Percentiles rank a stretch among this genome's conserved stretches.
phyloP scores from a whole-genome alignment of 106 monocot genomes.

The Ottelia alismoides region DNA sequence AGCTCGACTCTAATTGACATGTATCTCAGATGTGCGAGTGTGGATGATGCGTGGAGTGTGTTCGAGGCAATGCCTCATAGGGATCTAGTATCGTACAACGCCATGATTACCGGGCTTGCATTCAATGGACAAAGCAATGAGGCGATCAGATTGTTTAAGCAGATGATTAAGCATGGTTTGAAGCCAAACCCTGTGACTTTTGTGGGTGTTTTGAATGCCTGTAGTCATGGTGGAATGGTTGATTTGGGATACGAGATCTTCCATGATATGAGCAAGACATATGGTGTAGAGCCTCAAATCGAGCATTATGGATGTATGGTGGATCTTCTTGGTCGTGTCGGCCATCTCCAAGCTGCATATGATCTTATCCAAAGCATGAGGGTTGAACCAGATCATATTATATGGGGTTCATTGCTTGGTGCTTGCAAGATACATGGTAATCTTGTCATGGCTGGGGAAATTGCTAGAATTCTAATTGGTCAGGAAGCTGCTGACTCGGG shows the following conservation, averaged over 20 bases:
- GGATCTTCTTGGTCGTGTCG: slow-evolving; percentile 30
- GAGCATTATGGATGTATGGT: slow-evolving; percentile 48
- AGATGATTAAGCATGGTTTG: slow-evolving; percentile 19
- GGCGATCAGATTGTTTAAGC: slow-evolving; percentile 20
- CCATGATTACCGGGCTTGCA: slow-evolving; percentile 36
- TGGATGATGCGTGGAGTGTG: slow-evolving; percentile 29
- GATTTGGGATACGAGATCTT: slow-evolving; percentile 30
- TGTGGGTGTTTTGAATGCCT: slow-evolving; percentile 29
- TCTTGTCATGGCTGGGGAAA: slow-evolving; percentile 19
- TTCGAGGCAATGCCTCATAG: slow-evolving; percentile 14
- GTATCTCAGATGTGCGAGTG: slow-evolving; percentile 33
- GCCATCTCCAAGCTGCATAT: slow-evolving; percentile 25
- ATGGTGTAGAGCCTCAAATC: slow-evolving; percentile 18
- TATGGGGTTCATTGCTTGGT: slow-evolving; percentile 34
- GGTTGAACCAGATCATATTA: slow-evolving; percentile 34
- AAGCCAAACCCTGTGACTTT: slow-evolving; percentile 15
- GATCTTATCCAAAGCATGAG: slow-evolving; percentile 25
- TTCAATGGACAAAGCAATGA: slow-evolving; percentile 30
- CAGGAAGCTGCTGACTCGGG: slow-evolving; percentile 26
- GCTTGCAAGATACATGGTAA: slow-evolving; percentile 33
- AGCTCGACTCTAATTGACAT: slow-evolving; percentile 41
- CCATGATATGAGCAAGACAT: slow-evolving; percentile 13
- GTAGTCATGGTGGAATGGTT: slow-evolving; percentile 31
- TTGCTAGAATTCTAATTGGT: slow-evolving; percentile 19
- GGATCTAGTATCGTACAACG: slow-evolving; percentile 38